Conservation (phyloP, 1,284 basidiomycete genomes). For the Fomitopsis palustris region DNA sequence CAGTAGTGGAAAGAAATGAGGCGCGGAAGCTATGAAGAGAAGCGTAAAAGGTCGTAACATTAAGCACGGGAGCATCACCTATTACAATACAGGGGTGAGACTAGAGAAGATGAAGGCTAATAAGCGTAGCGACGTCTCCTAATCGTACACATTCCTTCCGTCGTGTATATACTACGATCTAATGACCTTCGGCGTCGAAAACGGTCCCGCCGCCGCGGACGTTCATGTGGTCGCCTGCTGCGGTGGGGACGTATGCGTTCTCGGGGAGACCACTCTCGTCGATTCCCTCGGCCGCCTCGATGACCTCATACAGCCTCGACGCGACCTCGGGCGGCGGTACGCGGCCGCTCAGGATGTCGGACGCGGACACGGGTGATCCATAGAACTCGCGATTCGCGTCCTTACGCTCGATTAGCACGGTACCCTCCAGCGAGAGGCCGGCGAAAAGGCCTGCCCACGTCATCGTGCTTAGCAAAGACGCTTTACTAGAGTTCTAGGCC, state of each 20-base stretch:
- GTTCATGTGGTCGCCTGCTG: constrained; percentile 57
- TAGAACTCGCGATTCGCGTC: constrained; percentile 96
- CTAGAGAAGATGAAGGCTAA: background rate
- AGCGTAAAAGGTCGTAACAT: background rate
- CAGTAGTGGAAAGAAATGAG: background rate
- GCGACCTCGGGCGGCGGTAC: constrained; percentile 97
- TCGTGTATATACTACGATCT: background rate
- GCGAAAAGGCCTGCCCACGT: constrained; percentile 82
- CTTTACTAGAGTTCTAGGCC: background rate
- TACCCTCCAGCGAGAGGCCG: constrained; percentile 93
- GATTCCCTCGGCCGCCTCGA: constrained; percentile 83
- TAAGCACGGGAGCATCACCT: background rate
- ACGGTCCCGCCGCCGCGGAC: constrained; percentile 47
- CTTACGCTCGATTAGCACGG: constrained; percentile 91
- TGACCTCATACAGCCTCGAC: constrained; percentile 90
- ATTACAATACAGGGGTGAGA: background rate
- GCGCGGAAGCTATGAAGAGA: background rate
- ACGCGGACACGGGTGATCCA: constrained; percentile 86
- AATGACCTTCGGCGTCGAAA: constrained; percentile 60
- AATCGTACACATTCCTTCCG: background rate
- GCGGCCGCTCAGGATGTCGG: constrained; percentile 87
- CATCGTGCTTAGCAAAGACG: background rate
- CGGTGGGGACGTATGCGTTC: constrained; percentile 75
- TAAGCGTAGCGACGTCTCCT: background rate
- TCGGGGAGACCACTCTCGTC: constrained; percentile 80